Percentiles rank a stretch among this genome's conserved stretches.
phyloP scores from a whole-genome alignment of 106 monocot genomes.

The Ottelia alismoides region DNA sequence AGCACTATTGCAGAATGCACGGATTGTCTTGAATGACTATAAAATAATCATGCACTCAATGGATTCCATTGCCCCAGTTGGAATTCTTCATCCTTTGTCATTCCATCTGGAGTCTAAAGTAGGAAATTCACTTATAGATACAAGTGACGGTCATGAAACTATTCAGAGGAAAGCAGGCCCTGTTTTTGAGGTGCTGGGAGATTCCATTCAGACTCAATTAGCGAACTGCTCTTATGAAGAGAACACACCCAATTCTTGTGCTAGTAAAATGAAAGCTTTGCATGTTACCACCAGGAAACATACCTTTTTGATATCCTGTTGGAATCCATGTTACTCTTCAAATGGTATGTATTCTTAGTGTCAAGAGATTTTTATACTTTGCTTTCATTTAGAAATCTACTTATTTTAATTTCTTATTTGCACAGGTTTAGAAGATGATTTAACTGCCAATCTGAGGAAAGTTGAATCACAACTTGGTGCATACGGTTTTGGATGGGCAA shows the following conservation, averaged over 20 bases:
- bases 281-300: conserved; percentile 28
- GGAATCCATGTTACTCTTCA: conserved; percentile 29
- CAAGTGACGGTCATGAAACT: conserved; percentile 1
- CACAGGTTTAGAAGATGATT: conserved; percentile 47
- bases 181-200: conserved; percentile 37
- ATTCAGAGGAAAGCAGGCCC: conserved; percentile 1
- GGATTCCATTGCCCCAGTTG: conserved; percentile 81
- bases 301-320: conserved; percentile 56
- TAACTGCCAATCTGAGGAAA: conserved; percentile 28
- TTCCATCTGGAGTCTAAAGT: conserved; percentile 56
- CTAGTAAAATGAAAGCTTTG: conserved; percentile 11
- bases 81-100: conserved; percentile 61
- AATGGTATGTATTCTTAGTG: too few relatives aligned
- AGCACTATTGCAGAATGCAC: conserved; percentile 90
- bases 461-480: conserved; percentile 42
- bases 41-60: conserved; percentile 62
- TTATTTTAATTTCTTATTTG: background rate
- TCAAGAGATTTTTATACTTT: conserved; percentile 1
- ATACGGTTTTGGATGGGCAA: conserved; percentile 49
- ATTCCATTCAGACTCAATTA: conserved; percentile 8
- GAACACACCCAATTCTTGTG: conserved; percentile 5
- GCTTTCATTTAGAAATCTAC: background rate
- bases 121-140: conserved; percentile 3
- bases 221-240: conserved; percentile 14
- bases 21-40: conserved; percentile 66